Conservation (phyloP, 768 basidiomycete species). For the Tulasnella sp. region DNA sequence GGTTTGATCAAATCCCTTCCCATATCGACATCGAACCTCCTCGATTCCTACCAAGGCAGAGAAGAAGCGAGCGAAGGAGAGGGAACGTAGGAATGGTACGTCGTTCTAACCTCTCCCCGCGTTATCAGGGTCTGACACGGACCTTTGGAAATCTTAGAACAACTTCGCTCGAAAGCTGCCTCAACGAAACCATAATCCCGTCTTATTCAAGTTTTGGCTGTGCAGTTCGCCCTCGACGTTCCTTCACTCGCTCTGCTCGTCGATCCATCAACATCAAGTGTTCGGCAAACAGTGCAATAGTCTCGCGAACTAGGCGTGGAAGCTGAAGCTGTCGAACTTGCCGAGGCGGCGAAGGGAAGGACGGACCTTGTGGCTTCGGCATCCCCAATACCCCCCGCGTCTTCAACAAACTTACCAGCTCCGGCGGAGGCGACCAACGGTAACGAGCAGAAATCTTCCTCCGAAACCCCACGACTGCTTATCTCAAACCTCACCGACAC, state of each 20-base stretch:
- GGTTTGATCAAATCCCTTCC: too few relatives aligned
- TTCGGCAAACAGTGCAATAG: conserved; percentile 11
- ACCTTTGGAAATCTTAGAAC: background rate
- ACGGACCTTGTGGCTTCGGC: conserved; percentile 12
- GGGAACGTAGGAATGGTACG: background rate
- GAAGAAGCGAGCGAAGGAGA: conserved; percentile 19
- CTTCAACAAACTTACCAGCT: background rate
- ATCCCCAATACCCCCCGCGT: too few relatives aligned
- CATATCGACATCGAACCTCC: too few relatives aligned
- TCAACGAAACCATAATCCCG: background rate
- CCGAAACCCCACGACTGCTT: conserved; percentile 23
- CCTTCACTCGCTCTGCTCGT: conserved; percentile 30
- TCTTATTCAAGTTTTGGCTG: conserved; percentile 22
- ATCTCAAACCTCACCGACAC: conserved; percentile 29
- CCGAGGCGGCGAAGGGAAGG: background rate
- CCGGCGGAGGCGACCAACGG: background rate
- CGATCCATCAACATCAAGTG: conserved; percentile 22
- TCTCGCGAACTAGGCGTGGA: conserved; percentile 23
- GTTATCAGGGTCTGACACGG: conserved; percentile 1
- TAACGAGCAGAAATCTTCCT: too few relatives aligned
- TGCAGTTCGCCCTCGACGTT: conserved; percentile 27
- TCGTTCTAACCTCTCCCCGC: too few relatives aligned
- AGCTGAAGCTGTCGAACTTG: conserved; percentile 18
- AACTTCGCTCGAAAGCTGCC: background rate
- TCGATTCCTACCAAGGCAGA: background rate